Evolutionary conservation across 2,329 filamentous ascomycete species (phyloP).

Genomic region (Alternaria consortialis): DNA sequence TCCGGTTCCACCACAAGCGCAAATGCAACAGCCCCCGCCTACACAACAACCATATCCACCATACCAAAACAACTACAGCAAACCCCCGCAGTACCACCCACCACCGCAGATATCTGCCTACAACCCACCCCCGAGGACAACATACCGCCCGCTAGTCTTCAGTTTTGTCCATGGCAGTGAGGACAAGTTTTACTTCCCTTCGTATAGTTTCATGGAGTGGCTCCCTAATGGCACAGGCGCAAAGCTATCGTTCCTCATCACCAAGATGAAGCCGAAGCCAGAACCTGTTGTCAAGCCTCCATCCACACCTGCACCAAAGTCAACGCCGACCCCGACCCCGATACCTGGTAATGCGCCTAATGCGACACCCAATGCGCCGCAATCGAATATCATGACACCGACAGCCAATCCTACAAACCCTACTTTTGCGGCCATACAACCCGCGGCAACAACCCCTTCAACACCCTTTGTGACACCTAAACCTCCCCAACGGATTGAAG

Average conservation of each 20-base stretch:
- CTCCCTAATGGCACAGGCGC: constrained; percentile 68
- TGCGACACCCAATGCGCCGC: constrained; percentile 14
- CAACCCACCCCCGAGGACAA: constrained; percentile 54
- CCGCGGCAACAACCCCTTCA: constrained; percentile 17
- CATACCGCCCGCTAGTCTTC: constrained; percentile 53
- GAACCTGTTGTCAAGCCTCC: constrained; percentile 51
- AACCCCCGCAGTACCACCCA: constrained; percentile 34
- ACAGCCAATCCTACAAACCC: constrained; percentile 14
- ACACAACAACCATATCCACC: constrained; percentile 29
- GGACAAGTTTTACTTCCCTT: constrained; percentile 81
- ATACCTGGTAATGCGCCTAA: constrained; percentile 11
- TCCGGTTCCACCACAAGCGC: constrained; percentile 13
- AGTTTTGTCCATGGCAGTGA: constrained; percentile 59
- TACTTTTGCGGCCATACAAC: constrained; percentile 24
- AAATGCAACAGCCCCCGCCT: constrained; percentile 29
- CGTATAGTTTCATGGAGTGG: constrained; percentile 78
- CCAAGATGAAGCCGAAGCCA: constrained; percentile 66
- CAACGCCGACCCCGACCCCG: background rate
- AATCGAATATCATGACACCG: constrained; percentile 12
- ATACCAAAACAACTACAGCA: constrained; percentile 35
- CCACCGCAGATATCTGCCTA: constrained; percentile 40
- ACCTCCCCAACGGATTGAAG: constrained; percentile 46
- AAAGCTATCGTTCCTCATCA: constrained; percentile 79
- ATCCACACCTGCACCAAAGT: constrained; percentile 41
- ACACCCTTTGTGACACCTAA: constrained; percentile 38